phyloP scores from a whole-genome alignment of 1,139 yeast species.

The Saccharomyces hybrid region DNA sequence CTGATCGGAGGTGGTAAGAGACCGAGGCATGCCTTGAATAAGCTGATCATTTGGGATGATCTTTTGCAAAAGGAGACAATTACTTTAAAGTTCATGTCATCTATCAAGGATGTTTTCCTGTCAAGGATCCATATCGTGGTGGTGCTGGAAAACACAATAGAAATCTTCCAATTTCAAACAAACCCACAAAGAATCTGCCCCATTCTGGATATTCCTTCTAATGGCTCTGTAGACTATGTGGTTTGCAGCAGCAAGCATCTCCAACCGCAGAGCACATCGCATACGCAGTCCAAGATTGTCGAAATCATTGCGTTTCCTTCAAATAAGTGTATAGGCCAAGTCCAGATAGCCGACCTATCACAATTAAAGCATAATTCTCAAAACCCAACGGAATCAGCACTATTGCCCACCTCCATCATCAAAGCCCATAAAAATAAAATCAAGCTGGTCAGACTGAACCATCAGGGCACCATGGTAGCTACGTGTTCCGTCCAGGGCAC shows the following conservation, averaged over 20 bases:
- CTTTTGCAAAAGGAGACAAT: constrained; percentile 69
- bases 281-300: constrained; percentile 1
- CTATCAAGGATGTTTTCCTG: constrained; percentile 64
- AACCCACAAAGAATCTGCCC: constrained; percentile 66
- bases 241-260: constrained; percentile 5
- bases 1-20: constrained; percentile 80
- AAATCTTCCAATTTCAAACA: constrained; percentile 71
- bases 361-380: constrained; percentile 48
- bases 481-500: constrained; percentile 88
- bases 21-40: constrained; percentile 72
- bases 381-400: constrained; percentile 35
- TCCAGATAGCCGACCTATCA: constrained; percentile 66
- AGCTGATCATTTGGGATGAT: constrained; percentile 86
- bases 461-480: constrained; percentile 74
- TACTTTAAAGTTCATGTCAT: constrained; percentile 64
- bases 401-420: constrained; percentile 39
- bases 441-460: constrained; percentile 58
- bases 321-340: constrained; percentile 48
- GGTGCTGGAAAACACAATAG: constrained; percentile 56
- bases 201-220: constrained; percentile 34
- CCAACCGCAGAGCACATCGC: not conserved
- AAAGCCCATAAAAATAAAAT: constrained; percentile 77
- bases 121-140: constrained; percentile 72
- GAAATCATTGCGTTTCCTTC: constrained; percentile 25
- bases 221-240: constrained; percentile 23